Percentiles rank a stretch among this genome's conserved stretches.
Evolutionary conservation across 192 early-diverging fungal genomes (phyloP).

Genomic region (Pilobolus umbonatus): DNA sequence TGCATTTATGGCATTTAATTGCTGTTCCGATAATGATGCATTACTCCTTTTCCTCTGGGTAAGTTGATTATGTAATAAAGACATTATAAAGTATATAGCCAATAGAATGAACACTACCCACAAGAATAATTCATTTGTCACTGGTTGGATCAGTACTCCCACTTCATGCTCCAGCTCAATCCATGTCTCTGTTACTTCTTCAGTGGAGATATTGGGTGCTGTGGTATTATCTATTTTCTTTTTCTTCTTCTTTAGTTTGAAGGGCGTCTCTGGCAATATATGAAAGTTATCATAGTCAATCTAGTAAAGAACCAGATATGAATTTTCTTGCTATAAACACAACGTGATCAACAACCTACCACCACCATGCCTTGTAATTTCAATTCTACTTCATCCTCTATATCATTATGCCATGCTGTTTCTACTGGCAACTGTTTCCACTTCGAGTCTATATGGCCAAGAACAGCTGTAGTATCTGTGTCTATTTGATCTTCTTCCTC

Average conservation of each 20-base stretch:
- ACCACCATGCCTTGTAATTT: conserved; percentile 16
- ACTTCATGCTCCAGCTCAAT: conserved; percentile 7
- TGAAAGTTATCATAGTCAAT: conserved; percentile 21
- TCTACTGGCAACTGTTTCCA: conserved; percentile 10
- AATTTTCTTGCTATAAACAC: not conserved
- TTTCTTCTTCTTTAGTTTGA: conserved; percentile 5
- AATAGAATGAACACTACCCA: conserved; percentile 3
- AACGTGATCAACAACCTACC: not conserved
- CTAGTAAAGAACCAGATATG: not conserved
- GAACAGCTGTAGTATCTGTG: conserved; percentile 1
- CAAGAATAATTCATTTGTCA: conserved; percentile 9
- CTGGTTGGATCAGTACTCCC: not conserved
- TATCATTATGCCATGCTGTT: conserved; percentile 4
- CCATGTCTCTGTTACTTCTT: not conserved
- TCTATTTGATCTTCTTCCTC: conserved; percentile 13
- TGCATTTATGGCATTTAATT: not conserved
- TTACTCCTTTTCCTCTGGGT: not conserved
- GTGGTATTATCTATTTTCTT: not conserved
- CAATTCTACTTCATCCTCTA: not conserved
- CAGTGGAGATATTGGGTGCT: not conserved
- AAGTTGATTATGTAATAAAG: not conserved
- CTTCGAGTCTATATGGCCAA: conserved; percentile 11
- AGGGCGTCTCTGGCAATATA: conserved; percentile 9
- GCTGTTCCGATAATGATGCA: not conserved
- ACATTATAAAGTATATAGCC: not conserved